Conservation (phyloP, 2,329 filamentous ascomycete genomes). For the Emmonsiellopsis sp. region DNA sequence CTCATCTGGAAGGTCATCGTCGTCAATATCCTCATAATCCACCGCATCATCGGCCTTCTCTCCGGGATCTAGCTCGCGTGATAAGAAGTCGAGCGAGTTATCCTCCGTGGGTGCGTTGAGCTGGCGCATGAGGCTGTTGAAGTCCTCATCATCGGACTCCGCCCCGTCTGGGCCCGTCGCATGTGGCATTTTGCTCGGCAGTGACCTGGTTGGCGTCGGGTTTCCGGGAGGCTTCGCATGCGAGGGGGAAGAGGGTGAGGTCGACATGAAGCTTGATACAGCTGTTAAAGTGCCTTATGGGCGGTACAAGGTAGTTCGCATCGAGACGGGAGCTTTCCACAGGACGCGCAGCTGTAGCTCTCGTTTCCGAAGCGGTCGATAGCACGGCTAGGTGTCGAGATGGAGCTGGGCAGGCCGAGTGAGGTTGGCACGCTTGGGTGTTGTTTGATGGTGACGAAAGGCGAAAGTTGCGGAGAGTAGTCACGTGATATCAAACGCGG, state of each 20-base stretch:
- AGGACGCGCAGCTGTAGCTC: neutral
- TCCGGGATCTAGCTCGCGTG: constrained; percentile 35
- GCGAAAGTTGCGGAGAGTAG: neutral
- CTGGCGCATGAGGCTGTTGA: constrained; percentile 33
- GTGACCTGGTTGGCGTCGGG: neutral
- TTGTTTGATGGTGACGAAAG: neutral
- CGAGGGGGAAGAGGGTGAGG: neutral
- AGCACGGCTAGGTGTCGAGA: neutral
- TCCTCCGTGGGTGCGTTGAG: constrained; percentile 30
- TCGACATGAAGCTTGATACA: neutral
- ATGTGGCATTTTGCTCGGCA: constrained; percentile 28
- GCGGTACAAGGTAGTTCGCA: neutral
- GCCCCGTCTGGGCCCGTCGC: constrained; percentile 22
- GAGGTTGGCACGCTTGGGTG: neutral
- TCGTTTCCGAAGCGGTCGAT: neutral
- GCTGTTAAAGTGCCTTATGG: neutral
- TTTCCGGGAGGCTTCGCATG: constrained; percentile 1
- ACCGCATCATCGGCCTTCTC: constrained; percentile 89
- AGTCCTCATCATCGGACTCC: constrained; percentile 29
- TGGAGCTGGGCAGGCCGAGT: neutral
- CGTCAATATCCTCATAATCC: constrained; percentile 84
- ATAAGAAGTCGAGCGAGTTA: constrained; percentile 31
- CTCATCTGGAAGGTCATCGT: constrained; percentile 83
- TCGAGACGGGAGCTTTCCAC: neutral
- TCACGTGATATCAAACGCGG: constrained; percentile 1